Evolutionary conservation across 1,284 basidiomycete genomes (phyloP).

Genomic region (Kalmanozyma brasiliensis): DNA sequence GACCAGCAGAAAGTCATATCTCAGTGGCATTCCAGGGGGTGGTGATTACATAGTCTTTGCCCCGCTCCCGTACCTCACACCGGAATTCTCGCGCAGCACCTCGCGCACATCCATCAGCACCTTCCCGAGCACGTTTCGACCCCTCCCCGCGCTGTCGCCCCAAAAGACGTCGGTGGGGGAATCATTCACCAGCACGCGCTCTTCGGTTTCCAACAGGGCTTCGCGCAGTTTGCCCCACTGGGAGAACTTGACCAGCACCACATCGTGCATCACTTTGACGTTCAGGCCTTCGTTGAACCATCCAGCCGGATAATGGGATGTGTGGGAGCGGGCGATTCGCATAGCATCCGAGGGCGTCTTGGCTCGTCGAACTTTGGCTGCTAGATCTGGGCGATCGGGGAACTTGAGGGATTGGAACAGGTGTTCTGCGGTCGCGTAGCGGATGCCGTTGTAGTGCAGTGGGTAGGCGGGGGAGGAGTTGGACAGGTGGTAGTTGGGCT

Average conservation of each 20-base stretch:
- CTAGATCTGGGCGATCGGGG: conserved; percentile 48
- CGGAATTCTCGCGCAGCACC: conserved; percentile 26
- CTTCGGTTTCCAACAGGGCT: conserved; percentile 49
- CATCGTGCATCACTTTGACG: conserved; percentile 50
- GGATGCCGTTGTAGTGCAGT: conserved; percentile 37
- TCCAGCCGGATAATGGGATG: conserved; percentile 36
- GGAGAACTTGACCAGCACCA: conserved; percentile 55
- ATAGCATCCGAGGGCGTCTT: conserved; percentile 48
- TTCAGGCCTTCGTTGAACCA: conserved; percentile 56
- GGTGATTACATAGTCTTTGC: conserved; percentile 32
- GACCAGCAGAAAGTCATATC: no score
- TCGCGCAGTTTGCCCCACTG: conserved; percentile 36
- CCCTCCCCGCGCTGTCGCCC: conserved; percentile 41
- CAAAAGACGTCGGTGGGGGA: conserved; percentile 59
- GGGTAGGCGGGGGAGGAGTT: conserved; percentile 41
- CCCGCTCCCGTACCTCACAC: conserved; percentile 49
- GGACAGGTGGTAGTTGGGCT: conserved; percentile 56
- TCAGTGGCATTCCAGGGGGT: no score
- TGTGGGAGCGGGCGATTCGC: conserved; percentile 41
- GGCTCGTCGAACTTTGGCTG: conserved; percentile 52
- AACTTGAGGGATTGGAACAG: conserved; percentile 59
- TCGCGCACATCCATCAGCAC: conserved; percentile 50
- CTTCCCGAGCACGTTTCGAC: conserved; percentile 55
- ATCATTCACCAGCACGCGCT: conserved; percentile 46
- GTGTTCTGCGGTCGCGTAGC: conserved; percentile 58